These are phyloP conservation scores for Berberis vulgaris DNA, from an alignment of 164 flowering plant genomes.

Conservation along the genomic window DNA sequence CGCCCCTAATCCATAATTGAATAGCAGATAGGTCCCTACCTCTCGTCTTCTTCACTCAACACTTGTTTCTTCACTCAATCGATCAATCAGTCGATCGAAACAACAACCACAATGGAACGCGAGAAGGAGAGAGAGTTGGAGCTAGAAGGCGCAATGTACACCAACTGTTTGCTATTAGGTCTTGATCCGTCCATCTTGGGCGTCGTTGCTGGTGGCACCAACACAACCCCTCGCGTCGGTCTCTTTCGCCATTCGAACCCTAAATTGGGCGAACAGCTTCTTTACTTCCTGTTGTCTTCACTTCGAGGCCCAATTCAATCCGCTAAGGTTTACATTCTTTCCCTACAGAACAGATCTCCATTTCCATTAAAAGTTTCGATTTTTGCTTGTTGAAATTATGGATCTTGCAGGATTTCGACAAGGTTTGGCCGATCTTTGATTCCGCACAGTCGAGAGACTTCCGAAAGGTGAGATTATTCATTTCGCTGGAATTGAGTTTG, in stretches of 20 bases:
- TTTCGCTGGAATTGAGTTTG: constrained; percentile 2
- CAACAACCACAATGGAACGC: constrained; percentile 72
- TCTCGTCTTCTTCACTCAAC: too few relatives aligned
- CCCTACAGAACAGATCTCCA: constrained; percentile 3
- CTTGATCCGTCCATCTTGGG: constrained; percentile 84
- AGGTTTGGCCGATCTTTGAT: constrained; percentile 99
- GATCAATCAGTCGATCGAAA: background rate
- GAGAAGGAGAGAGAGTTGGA: constrained; percentile 97
- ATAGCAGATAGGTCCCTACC: too few relatives aligned
- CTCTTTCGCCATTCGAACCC: constrained; percentile 98
- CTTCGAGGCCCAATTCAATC: constrained; percentile 92
- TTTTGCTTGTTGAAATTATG: constrained; percentile 5
- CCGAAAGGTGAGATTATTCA: constrained; percentile 54
- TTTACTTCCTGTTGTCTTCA: constrained; percentile 89
- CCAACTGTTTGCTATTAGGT: constrained; percentile 88
- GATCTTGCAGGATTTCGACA: constrained; percentile 93
- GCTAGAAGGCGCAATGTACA: constrained; percentile 98
- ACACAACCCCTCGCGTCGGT: constrained; percentile 67
- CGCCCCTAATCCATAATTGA: too few relatives aligned
- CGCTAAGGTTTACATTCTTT: constrained; percentile 43
- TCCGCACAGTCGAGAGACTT: constrained; percentile 95
- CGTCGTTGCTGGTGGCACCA: constrained; percentile 29
- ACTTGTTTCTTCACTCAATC: too few relatives aligned
- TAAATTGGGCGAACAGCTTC: constrained; percentile 90
- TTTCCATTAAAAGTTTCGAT: background rate